Evolutionary conservation across 2,329 filamentous ascomycete genomes (phyloP), one percentile per base, ranked within the genome.

Genomic region (Cercospora sp.): DNA sequence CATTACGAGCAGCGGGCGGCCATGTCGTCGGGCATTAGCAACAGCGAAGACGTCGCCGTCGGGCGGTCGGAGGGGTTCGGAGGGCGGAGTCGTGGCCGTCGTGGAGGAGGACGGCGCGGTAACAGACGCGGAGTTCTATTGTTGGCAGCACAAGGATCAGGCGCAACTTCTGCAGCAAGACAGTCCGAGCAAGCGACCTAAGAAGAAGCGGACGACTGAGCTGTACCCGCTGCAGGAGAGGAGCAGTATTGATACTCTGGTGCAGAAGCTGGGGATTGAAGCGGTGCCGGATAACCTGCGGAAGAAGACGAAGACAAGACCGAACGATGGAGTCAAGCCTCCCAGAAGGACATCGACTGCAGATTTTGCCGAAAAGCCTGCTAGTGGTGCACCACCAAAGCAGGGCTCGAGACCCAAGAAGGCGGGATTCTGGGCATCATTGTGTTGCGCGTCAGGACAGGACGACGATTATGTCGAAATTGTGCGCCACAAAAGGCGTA

Each of bases 131-230:
- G 84, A 81, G n/a, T 86, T 90, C 60, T 97, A 93, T 81, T 98
- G 94, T 83, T 97, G 92, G 91, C 93, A 97, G 79, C 95, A 99
- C 82, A 94, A 92, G 78, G 92, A 95, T 66, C 95, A 99, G 79
- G 92, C 92, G 2, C 77, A 82, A 64, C 77, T 61, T n/a, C 45
- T 55, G 48, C 65, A 69, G 64, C 61, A 71, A 36, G 67, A 66
- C 31, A 55, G 26, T 40, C 53, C 28, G 7, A 74, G 76, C 48
- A 65, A 51, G 64, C 31, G 59, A 40, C 59, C 62, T n/a, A 57
- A 42, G 40, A 69, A 64, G 65, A 69, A 63, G 58, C 67, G 53
- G 69, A 31, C 75, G 75, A 81, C 81, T 30, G 78, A 82, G 18
- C 82, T 85, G 3, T 84, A 87, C 6, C 86, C 89, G 3, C 79